These are phyloP conservation scores for Sinapis alba DNA, from an alignment of 441 rosid species.

Conservation along the genomic window DNA sequence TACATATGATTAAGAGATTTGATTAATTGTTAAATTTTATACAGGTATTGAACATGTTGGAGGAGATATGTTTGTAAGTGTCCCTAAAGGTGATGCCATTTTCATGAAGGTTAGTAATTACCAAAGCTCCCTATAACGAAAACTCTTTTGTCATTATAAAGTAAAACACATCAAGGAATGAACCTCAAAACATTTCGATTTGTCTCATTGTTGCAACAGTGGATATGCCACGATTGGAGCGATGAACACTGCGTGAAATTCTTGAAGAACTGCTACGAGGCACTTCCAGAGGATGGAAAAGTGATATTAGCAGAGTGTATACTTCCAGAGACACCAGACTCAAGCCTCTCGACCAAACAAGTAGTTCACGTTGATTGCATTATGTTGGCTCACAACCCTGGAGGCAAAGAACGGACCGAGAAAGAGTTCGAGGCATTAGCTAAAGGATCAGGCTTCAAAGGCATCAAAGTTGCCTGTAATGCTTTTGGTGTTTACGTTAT, in stretches of 20 bases:
- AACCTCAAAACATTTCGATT: background rate
- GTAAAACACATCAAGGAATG: background rate
- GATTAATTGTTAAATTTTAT: background rate
- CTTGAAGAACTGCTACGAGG: slow-evolving; percentile 66
- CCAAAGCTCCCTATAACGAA: background rate
- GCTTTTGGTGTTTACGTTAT: slow-evolving; percentile 60
- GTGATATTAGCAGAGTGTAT: slow-evolving; percentile 70
- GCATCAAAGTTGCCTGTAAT: slow-evolving; percentile 50
- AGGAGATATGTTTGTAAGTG: background rate
- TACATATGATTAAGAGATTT: background rate
- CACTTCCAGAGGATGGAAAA: slow-evolving; percentile 71
- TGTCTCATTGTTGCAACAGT: slow-evolving; percentile 42
- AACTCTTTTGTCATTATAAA: background rate
- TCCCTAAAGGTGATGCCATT: background rate
- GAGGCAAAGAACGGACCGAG: slow-evolving; percentile 86
- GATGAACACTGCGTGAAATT: slow-evolving; percentile 67
- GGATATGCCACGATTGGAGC: slow-evolving; percentile 89
- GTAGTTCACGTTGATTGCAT: slow-evolving; percentile 64
- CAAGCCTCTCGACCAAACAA: slow-evolving; percentile 55
- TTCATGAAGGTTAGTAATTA: background rate
- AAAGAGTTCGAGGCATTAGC: slow-evolving; percentile 80
- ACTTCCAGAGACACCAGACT: slow-evolving; percentile 65
- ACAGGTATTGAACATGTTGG: background rate
- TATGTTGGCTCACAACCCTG: slow-evolving; percentile 84
- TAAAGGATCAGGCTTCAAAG: slow-evolving; percentile 67